Evolutionary conservation across 2,329 filamentous ascomycete genomes (phyloP).

Genomic region (Trichocomaceae sp.): DNA sequence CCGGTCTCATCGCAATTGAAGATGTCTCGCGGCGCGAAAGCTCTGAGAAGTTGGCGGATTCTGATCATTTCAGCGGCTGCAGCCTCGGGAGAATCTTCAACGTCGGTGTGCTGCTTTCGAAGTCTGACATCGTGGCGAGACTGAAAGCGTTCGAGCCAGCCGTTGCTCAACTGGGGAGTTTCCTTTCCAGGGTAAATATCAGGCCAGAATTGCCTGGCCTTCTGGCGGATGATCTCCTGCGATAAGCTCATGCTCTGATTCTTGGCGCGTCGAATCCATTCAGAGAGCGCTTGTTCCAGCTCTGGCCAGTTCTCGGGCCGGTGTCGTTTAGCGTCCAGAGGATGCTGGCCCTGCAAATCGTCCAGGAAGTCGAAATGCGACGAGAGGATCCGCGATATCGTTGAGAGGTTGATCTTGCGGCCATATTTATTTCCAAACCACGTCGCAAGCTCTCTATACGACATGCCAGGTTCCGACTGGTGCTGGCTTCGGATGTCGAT

Average conservation of each 20-base stretch:
- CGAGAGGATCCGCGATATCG: slow-evolving; percentile 5
- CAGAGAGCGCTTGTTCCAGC: not conserved
- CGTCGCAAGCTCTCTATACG: not conserved
- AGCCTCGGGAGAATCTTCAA: not conserved
- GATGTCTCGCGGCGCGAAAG: slow-evolving; percentile 17
- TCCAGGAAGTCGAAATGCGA: not conserved
- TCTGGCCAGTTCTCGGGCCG: slow-evolving; percentile 6
- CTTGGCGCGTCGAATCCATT: slow-evolving; percentile 7
- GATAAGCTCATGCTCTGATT: slow-evolving; percentile 2
- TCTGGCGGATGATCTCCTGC: slow-evolving; percentile 13
- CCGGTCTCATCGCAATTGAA: slow-evolving; percentile 20
- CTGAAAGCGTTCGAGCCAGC: slow-evolving; percentile 18
- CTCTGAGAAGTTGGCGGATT: slow-evolving; percentile 14
- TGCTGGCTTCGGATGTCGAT: not conserved
- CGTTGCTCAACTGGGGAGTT: slow-evolving; percentile 16
- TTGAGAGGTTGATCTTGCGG: slow-evolving; percentile 3
- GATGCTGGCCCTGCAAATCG: not conserved
- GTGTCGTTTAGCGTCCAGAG: not conserved
- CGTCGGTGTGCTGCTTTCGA: slow-evolving; percentile 11
- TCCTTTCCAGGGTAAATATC: slow-evolving; percentile 15
- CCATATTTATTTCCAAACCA: slow-evolving; percentile 7
- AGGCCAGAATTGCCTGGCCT: slow-evolving; percentile 16
- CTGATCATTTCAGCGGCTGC: slow-evolving; percentile 2
- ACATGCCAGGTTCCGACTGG: not conserved
- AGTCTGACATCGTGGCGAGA: slow-evolving; percentile 10